Base-by-base conservation (phyloP, 768 basidiomycete species). In the Podaxis rugospora region DNA sequence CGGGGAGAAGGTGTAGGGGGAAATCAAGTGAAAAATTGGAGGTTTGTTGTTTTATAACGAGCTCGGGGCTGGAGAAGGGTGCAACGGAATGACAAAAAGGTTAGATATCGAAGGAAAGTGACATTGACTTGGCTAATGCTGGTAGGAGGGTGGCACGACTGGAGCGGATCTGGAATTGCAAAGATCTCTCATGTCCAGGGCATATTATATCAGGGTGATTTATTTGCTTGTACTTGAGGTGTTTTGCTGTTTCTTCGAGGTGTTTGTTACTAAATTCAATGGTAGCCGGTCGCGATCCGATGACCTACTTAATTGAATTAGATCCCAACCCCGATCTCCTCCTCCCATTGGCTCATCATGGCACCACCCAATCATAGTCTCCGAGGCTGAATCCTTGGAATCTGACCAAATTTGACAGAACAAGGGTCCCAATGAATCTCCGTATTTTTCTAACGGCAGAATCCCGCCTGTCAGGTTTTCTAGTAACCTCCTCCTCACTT, bases 101-200 rank as follows among this genome's bases (percentile, higher is more conserved):
- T 59, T 65, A 66, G 66, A 69, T 71, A 69, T 71, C 71, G 71
- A 71, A 71, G 71, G 61, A 62, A 55, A 57, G 53, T 68, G 69
- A 69, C 68, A 67, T 68, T 69, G 70, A 73, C 71, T 72, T 71
- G 68, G 67, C 62, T 65, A 70, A 71, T 66, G 68, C 62, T 69
- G 70, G 71, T 69, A 68, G 68, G 46, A 61, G 32, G 59, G 52
- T 55, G 52, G 52, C 58, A 77, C 75, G 76, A 76, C 71, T 71
- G 64, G 72, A 75, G 67, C 75, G 76, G 78, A 79, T 78, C 77
- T 77, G 70, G 65, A 65, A 64, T 61, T 62, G 51, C 37, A 62
- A 68, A 74, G 72, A 77, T 76, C 74, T 78, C 67, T 67, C 72
- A 74, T 75, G 72, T 61, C 55, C 9, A 39, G 55, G 21, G 28